These are phyloP conservation scores for Phytophthora pluvialis DNA, from an alignment of 352 stramenopile species.

Conservation along the genomic window DNA sequence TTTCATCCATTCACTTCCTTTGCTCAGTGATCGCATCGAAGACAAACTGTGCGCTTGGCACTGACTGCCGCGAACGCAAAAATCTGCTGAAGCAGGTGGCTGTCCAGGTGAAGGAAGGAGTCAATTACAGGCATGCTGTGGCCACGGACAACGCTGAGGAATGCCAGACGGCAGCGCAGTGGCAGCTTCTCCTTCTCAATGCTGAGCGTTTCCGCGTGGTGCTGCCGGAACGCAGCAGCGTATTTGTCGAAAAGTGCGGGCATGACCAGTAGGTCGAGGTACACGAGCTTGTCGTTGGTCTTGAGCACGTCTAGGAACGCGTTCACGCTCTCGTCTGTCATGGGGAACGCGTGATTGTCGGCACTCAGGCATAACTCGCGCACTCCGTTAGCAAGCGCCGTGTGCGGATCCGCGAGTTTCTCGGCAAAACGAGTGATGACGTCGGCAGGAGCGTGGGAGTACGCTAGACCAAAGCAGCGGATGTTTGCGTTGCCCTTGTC, in stretches of 20 bases:
- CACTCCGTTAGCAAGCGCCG: slow-evolving; percentile 18
- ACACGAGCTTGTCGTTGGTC: slow-evolving; percentile 36
- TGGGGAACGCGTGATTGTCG: slow-evolving; percentile 32
- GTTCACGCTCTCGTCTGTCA: slow-evolving; percentile 27
- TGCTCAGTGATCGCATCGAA: slow-evolving; percentile 34
- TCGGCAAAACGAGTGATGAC: slow-evolving; percentile 32
- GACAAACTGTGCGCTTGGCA: slow-evolving; percentile 34
- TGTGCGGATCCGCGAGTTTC: slow-evolving; percentile 24
- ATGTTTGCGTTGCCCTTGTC: slow-evolving; percentile 23
- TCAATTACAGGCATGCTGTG: slow-evolving; percentile 15
- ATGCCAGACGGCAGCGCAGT: slow-evolving; percentile 27
- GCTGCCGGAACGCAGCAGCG: slow-evolving; percentile 16
- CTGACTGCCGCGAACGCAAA: slow-evolving; percentile 35
- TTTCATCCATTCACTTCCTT: background rate
- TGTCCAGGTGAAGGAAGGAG: slow-evolving; percentile 26
- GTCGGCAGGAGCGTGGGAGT: slow-evolving; percentile 19
- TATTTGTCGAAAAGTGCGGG: slow-evolving; percentile 33
- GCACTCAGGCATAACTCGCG: slow-evolving; percentile 37
- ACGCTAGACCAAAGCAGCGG: slow-evolving; percentile 23
- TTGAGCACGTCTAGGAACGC: slow-evolving; percentile 30
- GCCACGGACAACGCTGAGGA: slow-evolving; percentile 32
- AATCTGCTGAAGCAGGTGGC: slow-evolving; percentile 27
- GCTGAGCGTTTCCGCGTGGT: slow-evolving; percentile 33
- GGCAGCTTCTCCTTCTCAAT: slow-evolving; percentile 41
- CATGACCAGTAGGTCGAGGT: slow-evolving; percentile 34